phyloP scores from a whole-genome alignment of 2,329 filamentous ascomycete species.

The Exutisphaerella laricina region DNA sequence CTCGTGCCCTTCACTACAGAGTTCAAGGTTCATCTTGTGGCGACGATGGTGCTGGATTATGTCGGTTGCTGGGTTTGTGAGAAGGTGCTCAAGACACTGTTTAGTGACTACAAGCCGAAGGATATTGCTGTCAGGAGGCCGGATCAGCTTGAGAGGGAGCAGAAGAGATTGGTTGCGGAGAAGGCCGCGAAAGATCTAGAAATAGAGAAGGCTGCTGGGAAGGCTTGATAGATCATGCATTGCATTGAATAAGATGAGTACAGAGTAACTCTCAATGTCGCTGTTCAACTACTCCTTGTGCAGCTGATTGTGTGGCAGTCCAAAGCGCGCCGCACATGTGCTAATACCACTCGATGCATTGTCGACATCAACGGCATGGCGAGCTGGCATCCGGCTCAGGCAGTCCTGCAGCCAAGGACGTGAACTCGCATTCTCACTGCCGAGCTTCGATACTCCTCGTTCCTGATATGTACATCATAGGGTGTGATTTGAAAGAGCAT shows the following conservation, averaged over 20 bases:
- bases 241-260: conserved; percentile 8
- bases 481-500: no score
- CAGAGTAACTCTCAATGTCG: conserved; percentile 3
- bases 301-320: no score
- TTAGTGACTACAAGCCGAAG: conserved; percentile 87
- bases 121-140: conserved; percentile 83
- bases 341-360: no score
- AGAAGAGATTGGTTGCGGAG: conserved; percentile 56
- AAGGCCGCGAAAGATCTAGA: conserved; percentile 37
- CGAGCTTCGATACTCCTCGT: no score
- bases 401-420: no score
- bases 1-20: conserved; percentile 83
- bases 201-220: conserved; percentile 32
- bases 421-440: no score
- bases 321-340: no score
- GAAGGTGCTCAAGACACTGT: conserved; percentile 73
- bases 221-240: conserved; percentile 18
- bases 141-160: conserved; percentile 78
- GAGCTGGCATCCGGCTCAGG: no score
- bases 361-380: no score
- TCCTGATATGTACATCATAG: no score
- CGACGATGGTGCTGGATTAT: conserved; percentile 83
- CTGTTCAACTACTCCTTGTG: no score
- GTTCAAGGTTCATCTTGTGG: conserved; percentile 82
- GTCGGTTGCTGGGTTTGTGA: conserved; percentile 82